phyloP scores from a whole-genome alignment of 495 filamentous ascomycete genomes.

The Apiosordaria backusii region DNA sequence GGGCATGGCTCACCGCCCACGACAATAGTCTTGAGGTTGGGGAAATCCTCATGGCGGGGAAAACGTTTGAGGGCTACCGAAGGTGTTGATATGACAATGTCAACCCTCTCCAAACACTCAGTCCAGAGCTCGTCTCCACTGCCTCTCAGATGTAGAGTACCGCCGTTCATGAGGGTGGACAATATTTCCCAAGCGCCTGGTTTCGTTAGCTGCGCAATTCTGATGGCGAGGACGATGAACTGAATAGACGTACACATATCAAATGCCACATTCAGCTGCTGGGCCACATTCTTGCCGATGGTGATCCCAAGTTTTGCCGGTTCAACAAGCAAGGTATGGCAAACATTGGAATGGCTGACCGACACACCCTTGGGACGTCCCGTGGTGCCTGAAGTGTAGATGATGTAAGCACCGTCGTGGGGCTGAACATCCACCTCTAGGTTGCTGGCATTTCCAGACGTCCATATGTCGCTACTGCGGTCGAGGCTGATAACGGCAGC shows the following conservation, averaged over 20 bases:
- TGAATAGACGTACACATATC: slow-evolving; percentile 37
- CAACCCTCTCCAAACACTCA: slow-evolving; percentile 23
- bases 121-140: slow-evolving; percentile 25
- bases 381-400: slow-evolving; percentile 44
- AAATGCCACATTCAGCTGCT: slow-evolving; percentile 38
- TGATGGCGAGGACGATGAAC: neutral
- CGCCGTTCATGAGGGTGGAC: slow-evolving; percentile 37
- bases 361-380: slow-evolving; percentile 43
- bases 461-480: neutral
- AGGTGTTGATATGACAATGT: slow-evolving; percentile 38
- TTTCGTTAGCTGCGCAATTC: neutral
- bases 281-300: slow-evolving; percentile 36
- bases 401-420: slow-evolving; percentile 39
- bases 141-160: slow-evolving; percentile 34
- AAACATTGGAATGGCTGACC: slow-evolving; percentile 33
- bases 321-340: slow-evolving; percentile 31
- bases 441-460: neutral
- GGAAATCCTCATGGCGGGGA: slow-evolving; percentile 26
- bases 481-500: neutral
- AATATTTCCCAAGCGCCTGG: slow-evolving; percentile 42
- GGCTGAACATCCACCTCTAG: slow-evolving; percentile 22
- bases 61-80: slow-evolving; percentile 29
- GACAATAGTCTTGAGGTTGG: slow-evolving; percentile 35
- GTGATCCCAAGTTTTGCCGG: slow-evolving; percentile 36
- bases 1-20: slow-evolving; percentile 36